Evolutionary conservation across 139 green algal species (phyloP).

Genomic region (Ostreobium quekettii): DNA sequence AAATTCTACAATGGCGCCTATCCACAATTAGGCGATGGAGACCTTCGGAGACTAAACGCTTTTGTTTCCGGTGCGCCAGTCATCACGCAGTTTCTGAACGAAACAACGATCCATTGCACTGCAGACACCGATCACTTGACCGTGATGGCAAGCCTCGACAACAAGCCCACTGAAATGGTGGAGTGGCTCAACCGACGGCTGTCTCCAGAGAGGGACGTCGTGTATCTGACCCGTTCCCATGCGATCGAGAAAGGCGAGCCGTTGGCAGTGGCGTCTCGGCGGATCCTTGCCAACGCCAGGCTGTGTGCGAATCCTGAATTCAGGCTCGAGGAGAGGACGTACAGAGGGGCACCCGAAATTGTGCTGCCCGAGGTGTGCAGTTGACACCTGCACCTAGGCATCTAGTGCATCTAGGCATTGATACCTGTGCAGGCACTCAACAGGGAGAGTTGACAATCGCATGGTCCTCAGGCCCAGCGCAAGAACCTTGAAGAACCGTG

Average conservation of each 20-base stretch:
- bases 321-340: not conserved
- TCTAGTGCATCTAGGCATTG: too few species aligned
- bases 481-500: too few species aligned
- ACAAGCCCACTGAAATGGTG: not conserved
- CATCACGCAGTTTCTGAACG: too few species aligned
- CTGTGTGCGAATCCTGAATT: not conserved
- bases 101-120: too few species aligned
- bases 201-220: not conserved
- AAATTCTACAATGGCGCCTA: too few species aligned
- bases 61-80: too few species aligned
- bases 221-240: not conserved
- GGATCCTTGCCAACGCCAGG: constrained; percentile 1
- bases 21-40: too few species aligned
- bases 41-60: too few species aligned
- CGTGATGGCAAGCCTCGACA: not conserved
- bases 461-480: too few species aligned
- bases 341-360: not conserved
- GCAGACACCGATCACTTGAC: not conserved
- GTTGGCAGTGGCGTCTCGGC: not conserved
- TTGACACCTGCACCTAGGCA: too few species aligned
- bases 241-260: not conserved
- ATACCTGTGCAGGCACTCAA: too few species aligned
- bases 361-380: not conserved
- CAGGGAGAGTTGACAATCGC: too few species aligned
- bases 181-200: not conserved